Percentiles rank a stretch among this genome's conserved stretches.
Conservation (phyloP, 2,329 filamentous ascomycete genomes). For the Davidsoniella virescens region DNA sequence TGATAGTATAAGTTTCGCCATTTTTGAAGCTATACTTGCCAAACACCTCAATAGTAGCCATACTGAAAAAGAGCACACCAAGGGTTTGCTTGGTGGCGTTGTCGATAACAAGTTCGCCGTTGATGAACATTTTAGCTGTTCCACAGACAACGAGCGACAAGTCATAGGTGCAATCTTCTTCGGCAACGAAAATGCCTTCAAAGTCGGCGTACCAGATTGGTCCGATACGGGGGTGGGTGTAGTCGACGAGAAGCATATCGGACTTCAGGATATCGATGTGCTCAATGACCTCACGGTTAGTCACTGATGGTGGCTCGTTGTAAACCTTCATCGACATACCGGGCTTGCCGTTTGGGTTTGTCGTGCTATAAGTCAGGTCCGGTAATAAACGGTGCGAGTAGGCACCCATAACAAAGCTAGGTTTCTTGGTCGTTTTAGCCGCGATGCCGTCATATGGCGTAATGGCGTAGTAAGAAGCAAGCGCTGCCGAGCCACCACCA, state of each 20-base stretch:
- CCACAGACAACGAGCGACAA: slow-evolving; percentile 51
- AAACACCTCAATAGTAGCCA: slow-evolving; percentile 46
- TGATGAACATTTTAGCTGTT: slow-evolving; percentile 47
- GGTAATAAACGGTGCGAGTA: slow-evolving; percentile 51
- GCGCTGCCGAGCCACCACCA: slow-evolving; percentile 49
- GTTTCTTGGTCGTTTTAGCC: slow-evolving; percentile 28
- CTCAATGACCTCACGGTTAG: slow-evolving; percentile 34
- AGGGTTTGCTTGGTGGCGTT: slow-evolving; percentile 47
- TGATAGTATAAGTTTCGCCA: slow-evolving; percentile 40
- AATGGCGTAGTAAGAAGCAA: slow-evolving; percentile 48
- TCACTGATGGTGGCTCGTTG: slow-evolving; percentile 36
- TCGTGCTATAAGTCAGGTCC: slow-evolving; percentile 36
- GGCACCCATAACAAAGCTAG: slow-evolving; percentile 40
- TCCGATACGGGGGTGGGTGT: slow-evolving; percentile 35
- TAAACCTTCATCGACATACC: slow-evolving; percentile 49
- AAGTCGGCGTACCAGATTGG: slow-evolving; percentile 44
- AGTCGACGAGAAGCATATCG: slow-evolving; percentile 34
- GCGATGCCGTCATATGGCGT: slow-evolving; percentile 58
- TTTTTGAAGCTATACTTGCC: slow-evolving; percentile 40
- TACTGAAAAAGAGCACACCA: slow-evolving; percentile 49
- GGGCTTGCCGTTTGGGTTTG: slow-evolving; percentile 32
- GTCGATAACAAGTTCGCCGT: slow-evolving; percentile 46
- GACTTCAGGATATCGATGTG: slow-evolving; percentile 31
- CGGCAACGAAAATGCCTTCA: slow-evolving; percentile 42
- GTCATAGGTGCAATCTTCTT: slow-evolving; percentile 45